Base-by-base conservation (phyloP, 495 filamentous ascomycete species). In the Xylaria venustula region DNA sequence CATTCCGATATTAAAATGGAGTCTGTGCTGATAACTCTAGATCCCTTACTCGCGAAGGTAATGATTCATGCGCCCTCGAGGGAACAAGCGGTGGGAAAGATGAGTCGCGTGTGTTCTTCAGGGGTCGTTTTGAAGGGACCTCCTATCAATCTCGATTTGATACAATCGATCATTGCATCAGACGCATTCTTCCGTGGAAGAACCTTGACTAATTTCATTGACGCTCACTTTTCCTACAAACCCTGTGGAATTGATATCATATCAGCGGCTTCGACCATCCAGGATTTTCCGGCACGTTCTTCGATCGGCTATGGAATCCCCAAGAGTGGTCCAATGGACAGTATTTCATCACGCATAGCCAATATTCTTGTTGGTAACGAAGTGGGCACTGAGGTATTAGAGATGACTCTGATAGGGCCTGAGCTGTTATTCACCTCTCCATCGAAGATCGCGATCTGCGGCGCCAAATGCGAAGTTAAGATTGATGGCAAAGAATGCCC, bases 31-130 rank as follows among this genome's bases (percentile, higher is more conserved):
- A 9, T 40, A 80, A 15, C 22, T 32, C 28, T 32, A 50, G 83
- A 88, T 69, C 83, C 85, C 3, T 66, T 88, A n/a, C 69, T 88
- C 48, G 85, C 83, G 25, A 88, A 88, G 61, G 71, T 86, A 5
- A 87, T 88, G 75, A 75, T 77, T 19, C 80, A 86, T 63, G 68
- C 70, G 0, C 56, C 68, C 14, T 73, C 69, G 15, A 69, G 84
- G 57, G 58, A 74, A 20, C 61, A 74, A 15, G 75, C 73, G 1
- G 77, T 87, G 70, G 61, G 68, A 25, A 63, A 70, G 9, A 64
- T 80, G 0, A 78, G 79, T 1, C 64, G 63, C 17, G 76, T 88
- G 22, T 81, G 78, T 62, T 50, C 47, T 32, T 50, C 47, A 3
- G 15, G 23, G 14, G 26, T 50, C 26, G 26, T 50, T 32, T 30